Evolutionary conservation across 208 protist species (phyloP).

Genomic region (Trypanosoma theileri): DNA sequence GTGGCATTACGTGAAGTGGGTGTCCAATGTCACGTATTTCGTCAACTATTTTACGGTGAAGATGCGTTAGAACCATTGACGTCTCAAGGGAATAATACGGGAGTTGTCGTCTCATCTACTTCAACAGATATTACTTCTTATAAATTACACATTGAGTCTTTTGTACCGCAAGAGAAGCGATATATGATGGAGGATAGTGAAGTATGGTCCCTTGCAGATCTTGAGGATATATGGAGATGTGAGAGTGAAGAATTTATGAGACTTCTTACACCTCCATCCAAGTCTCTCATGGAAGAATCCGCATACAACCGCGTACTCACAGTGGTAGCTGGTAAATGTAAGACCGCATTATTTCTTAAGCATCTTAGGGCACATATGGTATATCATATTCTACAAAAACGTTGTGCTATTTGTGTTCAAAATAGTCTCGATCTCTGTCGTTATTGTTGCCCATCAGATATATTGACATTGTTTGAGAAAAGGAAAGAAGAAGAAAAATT

Average conservation of each 20-base stretch:
- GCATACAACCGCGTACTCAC: conserved; percentile 2
- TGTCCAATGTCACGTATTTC: conserved; percentile 31
- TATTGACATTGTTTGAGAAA: conserved; percentile 11
- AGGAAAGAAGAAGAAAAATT: not conserved
- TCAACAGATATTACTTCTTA: not conserved
- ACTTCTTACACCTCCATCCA: not conserved
- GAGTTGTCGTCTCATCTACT: not conserved
- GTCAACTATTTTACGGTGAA: conserved; percentile 33
- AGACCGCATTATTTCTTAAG: conserved; percentile 24
- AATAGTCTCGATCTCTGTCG: conserved; percentile 38
- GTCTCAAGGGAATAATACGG: no score
- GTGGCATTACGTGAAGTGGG: conserved; percentile 32
- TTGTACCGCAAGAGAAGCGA: conserved; percentile 28
- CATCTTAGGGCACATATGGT: conserved; percentile 24
- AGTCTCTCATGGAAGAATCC: not conserved
- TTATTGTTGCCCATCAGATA: conserved; percentile 27
- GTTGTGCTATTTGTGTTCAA: conserved; percentile 26
- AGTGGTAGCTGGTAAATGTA: conserved; percentile 5
- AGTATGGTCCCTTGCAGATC: conserved; percentile 41
- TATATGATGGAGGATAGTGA: conserved; percentile 41
- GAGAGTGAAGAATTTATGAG: not conserved
- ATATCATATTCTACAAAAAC: conserved; percentile 20
- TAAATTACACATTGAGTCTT: conserved; percentile 3
- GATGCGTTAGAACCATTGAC: not conserved
- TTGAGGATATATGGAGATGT: conserved; percentile 34